Evolutionary conservation across 192 early-diverging fungal species (phyloP), one percentile per base, ranked within the genome.

Genomic region (Umbelopsis ramanniana): DNA sequence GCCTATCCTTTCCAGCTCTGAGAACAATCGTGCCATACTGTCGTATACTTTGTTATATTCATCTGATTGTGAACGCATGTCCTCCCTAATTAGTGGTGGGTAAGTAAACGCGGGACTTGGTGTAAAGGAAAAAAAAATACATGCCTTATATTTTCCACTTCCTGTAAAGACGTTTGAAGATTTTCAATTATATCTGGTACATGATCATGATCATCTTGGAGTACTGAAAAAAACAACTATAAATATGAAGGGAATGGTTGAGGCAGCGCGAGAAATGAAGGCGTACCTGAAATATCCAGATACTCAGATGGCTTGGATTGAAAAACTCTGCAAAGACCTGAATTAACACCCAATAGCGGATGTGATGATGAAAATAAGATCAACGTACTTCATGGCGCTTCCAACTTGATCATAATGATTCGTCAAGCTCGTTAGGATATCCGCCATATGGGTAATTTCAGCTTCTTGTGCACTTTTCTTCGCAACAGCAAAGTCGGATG

Each of bases 361-460:
- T 9, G 1, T 0, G 12, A 14, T 4, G 11, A 8, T 63, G 12
- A 19, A 6, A 26, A 17, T 37, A 12, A 63, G 37, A 2, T 2
- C 23, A 33, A 19, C 35, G 9, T 76, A 86, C 85, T 75, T 77
- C 19, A 84, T 72, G 3, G 83, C 81, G 33, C 79, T 69, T 6
- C 76, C 77, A 4, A 86, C 73, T 74, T 86, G 85, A 43, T 83
- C 83, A 57, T 84, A 86, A 55, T 86, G 85, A 19, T 84, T 83
- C 0, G 81, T 80, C 43, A 86, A 45, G 48, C 83, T 83, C 11
- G 74, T 77, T 35, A 87, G 60, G 3, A 78, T 80, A 45, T 83
- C 85, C 11, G 85, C 85, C 85, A 87, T 87, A 0, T 70, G 74
- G 0, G 71, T 72, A 2, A 80, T 83, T 17, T 84, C 79, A 2